Evolutionary conservation across 2,329 filamentous ascomycete species (phyloP).

Genomic region (Fusarium oligoseptatum): DNA sequence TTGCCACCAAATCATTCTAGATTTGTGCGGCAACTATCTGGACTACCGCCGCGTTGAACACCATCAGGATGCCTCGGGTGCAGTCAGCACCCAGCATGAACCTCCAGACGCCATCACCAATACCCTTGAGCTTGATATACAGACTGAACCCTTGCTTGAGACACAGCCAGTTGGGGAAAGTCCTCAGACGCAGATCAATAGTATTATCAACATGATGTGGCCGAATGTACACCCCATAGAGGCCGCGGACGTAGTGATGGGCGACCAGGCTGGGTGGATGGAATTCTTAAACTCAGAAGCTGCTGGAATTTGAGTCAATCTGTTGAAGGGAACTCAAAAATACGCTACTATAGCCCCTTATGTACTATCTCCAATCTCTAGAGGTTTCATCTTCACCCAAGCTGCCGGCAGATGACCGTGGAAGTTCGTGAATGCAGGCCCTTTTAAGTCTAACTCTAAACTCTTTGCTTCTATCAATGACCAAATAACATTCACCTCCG

Average conservation of each 20-base stretch:
- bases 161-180: constrained; percentile 52
- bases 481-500: background rate
- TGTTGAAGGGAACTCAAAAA: background rate
- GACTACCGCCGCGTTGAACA: constrained; percentile 32
- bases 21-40: constrained; percentile 56
- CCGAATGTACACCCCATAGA: constrained; percentile 55
- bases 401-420: no score
- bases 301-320: background rate
- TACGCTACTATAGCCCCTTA: background rate
- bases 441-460: background rate
- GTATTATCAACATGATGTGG: constrained; percentile 61
- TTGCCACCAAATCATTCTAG: constrained; percentile 57
- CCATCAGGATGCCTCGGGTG: background rate
- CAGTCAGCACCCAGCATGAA: background rate
- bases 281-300: constrained; percentile 47
- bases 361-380: no score
- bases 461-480: background rate
- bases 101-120: background rate
- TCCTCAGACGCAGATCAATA: constrained; percentile 58
- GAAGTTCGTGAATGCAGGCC: background rate
- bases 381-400: no score
- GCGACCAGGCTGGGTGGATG: constrained; percentile 54
- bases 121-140: background rate
- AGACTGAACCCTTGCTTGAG: background rate
- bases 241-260: constrained; percentile 55